Conservation (phyloP, 129 eudicot genomes). For the Flaveria bidentis region DNA sequence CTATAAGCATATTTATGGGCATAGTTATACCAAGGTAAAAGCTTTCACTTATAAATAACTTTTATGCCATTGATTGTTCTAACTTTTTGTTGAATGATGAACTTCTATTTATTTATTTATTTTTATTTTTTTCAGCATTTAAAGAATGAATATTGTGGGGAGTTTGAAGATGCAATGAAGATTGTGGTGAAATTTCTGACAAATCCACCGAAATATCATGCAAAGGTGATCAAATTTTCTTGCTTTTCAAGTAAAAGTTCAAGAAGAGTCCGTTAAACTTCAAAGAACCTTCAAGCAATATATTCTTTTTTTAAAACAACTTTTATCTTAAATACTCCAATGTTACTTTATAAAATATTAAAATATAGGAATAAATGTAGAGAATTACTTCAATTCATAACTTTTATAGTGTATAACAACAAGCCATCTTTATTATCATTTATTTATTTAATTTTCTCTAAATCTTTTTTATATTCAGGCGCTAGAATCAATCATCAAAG, state of each 20-base stretch:
- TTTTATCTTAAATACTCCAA: not conserved
- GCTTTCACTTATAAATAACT: not conserved
- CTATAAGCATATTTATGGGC: slow-evolving; percentile 78
- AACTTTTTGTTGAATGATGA: not conserved
- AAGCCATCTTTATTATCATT: not conserved
- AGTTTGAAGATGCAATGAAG: slow-evolving; percentile 62
- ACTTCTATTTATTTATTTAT: not conserved
- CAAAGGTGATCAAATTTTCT: slow-evolving; percentile 54
- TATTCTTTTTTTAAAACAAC: not conserved
- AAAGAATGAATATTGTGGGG: slow-evolving; percentile 48
- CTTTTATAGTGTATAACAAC: not conserved
- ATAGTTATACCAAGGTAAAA: slow-evolving; percentile 64
- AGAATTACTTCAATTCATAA: slow-evolving; percentile 3
- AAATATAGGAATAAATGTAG: not conserved
- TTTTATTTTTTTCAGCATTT: slow-evolving; percentile 46
- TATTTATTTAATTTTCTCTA: no score
- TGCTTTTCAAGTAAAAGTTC: slow-evolving; percentile 29
- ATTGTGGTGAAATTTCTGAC: slow-evolving; percentile 53
- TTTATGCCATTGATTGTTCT: not conserved
- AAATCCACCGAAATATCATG: slow-evolving; percentile 61
- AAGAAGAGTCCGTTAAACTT: slow-evolving; percentile 30
- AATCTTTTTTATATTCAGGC: slow-evolving; percentile 30
- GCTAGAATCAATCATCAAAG: slow-evolving; percentile 54
- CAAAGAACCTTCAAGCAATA: slow-evolving; percentile 26
- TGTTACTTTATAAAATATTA: slow-evolving; percentile 2